phyloP scores from a whole-genome alignment of 192 early-diverging fungal species.

The Dissophora ornata region DNA sequence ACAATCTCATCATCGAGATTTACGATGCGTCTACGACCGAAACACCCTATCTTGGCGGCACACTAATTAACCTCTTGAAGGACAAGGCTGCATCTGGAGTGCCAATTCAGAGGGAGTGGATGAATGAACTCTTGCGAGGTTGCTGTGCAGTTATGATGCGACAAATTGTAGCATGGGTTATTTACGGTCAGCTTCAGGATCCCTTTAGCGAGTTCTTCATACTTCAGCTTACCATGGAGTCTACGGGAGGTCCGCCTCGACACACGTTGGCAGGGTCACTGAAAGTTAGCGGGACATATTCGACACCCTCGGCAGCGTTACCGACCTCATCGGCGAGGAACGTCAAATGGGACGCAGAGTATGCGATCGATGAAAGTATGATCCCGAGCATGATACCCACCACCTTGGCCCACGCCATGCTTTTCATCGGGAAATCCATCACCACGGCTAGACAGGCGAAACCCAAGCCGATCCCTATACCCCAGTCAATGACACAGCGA shows the following conservation, averaged over 20 bases:
- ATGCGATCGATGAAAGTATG: slow-evolving; percentile 54
- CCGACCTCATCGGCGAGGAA: too few species aligned
- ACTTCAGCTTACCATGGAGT: slow-evolving; percentile 9
- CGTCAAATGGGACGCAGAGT: slow-evolving; percentile 62
- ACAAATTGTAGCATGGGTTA: slow-evolving; percentile 72
- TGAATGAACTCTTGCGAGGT: slow-evolving; percentile 58
- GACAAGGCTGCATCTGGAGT: slow-evolving; percentile 64
- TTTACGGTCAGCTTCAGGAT: slow-evolving; percentile 73
- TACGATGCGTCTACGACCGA: slow-evolving; percentile 30
- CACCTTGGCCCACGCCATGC: slow-evolving; percentile 65
- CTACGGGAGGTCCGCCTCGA: too few species aligned
- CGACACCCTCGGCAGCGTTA: neutral
- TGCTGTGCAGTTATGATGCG: slow-evolving; percentile 65
- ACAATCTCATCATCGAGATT: slow-evolving; percentile 55
- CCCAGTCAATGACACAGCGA: slow-evolving; percentile 25
- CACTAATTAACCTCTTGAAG: slow-evolving; percentile 63
- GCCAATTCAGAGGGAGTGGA: slow-evolving; percentile 58
- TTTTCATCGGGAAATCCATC: slow-evolving; percentile 78
- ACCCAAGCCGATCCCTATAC: slow-evolving; percentile 42
- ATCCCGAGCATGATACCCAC: slow-evolving; percentile 66
- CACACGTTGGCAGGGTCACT: too few species aligned
- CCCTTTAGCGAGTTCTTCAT: slow-evolving; percentile 77
- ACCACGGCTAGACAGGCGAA: slow-evolving; percentile 61
- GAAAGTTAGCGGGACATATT: too few species aligned
- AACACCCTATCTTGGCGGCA: slow-evolving; percentile 54